A percentile compares a stretch with the other conserved stretches of the same genome.
Evolutionary conservation across 1,284 basidiomycete species (phyloP).

Genomic region (Moesziomyces sp.): DNA sequence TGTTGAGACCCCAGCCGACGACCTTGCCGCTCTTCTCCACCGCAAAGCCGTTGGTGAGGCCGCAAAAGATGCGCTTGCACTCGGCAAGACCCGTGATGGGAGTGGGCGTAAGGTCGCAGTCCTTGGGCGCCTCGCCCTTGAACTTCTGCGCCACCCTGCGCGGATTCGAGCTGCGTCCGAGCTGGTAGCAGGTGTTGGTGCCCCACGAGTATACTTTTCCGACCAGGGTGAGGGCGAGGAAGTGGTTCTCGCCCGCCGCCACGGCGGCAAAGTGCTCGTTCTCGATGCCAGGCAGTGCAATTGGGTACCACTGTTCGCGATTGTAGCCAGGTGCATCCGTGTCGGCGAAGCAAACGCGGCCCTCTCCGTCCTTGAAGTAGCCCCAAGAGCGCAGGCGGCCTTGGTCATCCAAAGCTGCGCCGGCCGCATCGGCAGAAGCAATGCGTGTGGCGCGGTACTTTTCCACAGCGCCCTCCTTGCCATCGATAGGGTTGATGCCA

Average conservation of each 20-base stretch:
- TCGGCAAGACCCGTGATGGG: conserved; percentile 77
- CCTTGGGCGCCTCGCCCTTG: conserved; percentile 74
- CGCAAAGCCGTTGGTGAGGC: conserved; percentile 87
- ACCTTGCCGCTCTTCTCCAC: conserved; percentile 83
- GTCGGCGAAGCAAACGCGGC: conserved; percentile 82
- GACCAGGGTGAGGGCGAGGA: conserved; percentile 83
- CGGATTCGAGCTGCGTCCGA: conserved; percentile 81
- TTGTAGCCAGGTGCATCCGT: conserved; percentile 53
- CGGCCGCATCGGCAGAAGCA: conserved; percentile 85
- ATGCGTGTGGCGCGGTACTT: conserved; percentile 82
- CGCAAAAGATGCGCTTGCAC: conserved; percentile 81
- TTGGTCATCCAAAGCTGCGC: conserved; percentile 79
- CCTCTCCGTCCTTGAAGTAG: conserved; percentile 83
- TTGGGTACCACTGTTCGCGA: conserved; percentile 60
- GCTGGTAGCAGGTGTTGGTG: conserved; percentile 84
- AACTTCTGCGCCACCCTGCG: conserved; percentile 53
- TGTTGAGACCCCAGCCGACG: conserved; percentile 92
- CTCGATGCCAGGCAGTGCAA: conserved; percentile 68
- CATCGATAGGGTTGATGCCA: conserved; percentile 70
- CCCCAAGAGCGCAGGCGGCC: conserved; percentile 76
- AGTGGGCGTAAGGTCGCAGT: conserved; percentile 83
- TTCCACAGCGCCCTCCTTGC: conserved; percentile 77
- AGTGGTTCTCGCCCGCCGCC: conserved; percentile 84
- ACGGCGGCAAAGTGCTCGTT: conserved; percentile 77
- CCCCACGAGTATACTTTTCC: conserved; percentile 83